These are phyloP conservation scores for Escovopsis weberi DNA, from an alignment of 2,329 filamentous ascomycete species.

Conservation along the genomic window DNA sequence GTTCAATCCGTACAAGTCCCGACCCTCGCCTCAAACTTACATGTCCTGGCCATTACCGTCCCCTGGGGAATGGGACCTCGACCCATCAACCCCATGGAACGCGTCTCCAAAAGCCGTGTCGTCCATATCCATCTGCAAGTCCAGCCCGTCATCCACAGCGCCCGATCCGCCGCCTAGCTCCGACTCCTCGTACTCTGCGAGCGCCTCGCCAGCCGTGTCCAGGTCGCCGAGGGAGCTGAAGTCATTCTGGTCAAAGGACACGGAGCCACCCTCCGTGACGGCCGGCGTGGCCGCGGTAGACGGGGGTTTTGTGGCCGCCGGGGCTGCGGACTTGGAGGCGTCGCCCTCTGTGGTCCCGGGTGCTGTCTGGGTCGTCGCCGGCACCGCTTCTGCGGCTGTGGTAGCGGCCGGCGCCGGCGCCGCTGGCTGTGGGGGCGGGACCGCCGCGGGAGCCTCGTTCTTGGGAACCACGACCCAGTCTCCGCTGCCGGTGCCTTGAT, in stretches of 20 bases:
- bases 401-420: too few relatives aligned
- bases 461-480: slow-evolving; percentile 69
- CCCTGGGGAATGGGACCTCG: slow-evolving; percentile 18
- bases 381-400: slow-evolving; percentile 38
- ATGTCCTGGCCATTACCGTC: slow-evolving; percentile 20
- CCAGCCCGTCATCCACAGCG: slow-evolving; percentile 40
- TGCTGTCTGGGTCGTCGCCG: slow-evolving; percentile 20
- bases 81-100: slow-evolving; percentile 48
- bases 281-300: slow-evolving; percentile 32
- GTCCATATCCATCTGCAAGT: slow-evolving; percentile 53
- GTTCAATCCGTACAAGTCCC: slow-evolving; percentile 4
- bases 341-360: slow-evolving; percentile 6
- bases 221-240: slow-evolving; percentile 50
- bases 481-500: slow-evolving; percentile 37
- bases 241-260: slow-evolving; percentile 40
- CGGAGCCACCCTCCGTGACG: slow-evolving; percentile 26
- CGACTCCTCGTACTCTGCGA: slow-evolving; percentile 51
- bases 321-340: slow-evolving; percentile 8
- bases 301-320: slow-evolving; percentile 19
- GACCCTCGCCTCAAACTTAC: slow-evolving; percentile 10
- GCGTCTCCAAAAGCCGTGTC: slow-evolving; percentile 76
- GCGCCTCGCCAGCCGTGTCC: slow-evolving; percentile 57
- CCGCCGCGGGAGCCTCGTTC: slow-evolving; percentile 33
- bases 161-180: slow-evolving; percentile 30
- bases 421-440: too few relatives aligned